phyloP scores from a whole-genome alignment of 495 filamentous ascomycete species.

The Aspergillus biplanus region DNA sequence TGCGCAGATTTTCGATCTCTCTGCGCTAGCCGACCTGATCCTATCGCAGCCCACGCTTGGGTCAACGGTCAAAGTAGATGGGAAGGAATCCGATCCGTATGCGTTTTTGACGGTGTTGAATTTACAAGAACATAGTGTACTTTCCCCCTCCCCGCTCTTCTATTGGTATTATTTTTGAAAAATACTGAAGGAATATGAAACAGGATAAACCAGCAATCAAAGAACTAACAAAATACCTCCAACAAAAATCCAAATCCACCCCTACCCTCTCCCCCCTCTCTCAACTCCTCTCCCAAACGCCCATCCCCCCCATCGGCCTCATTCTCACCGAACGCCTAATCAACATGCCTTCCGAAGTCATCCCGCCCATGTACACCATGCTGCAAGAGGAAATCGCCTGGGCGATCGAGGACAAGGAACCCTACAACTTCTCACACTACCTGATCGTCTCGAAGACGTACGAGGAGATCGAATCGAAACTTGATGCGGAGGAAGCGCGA shows the following conservation, averaged over 20 bases:
- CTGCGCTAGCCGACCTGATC: conserved; percentile 82
- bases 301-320: conserved; percentile 69
- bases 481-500: conserved; percentile 70
- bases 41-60: conserved; percentile 86
- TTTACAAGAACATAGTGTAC: conserved; percentile 71
- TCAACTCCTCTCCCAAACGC: conserved; percentile 56
- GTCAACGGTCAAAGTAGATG: conserved; percentile 93
- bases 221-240: conserved; percentile 72
- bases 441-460: conserved; percentile 90
- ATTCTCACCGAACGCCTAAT: conserved; percentile 89
- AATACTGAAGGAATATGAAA: not conserved
- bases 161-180: not conserved
- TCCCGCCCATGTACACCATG: conserved; percentile 97
- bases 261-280: conserved; percentile 57
- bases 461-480: conserved; percentile 77
- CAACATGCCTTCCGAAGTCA: conserved; percentile 90
- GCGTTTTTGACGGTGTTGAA: conserved; percentile 93
- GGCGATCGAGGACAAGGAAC: conserved; percentile 88
- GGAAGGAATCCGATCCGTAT: conserved; percentile 91
- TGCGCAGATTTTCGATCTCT: conserved; percentile 80
- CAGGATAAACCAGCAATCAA: conserved; percentile 70
- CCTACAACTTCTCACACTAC: conserved; percentile 92
- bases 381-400: conserved; percentile 88
- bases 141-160: not conserved
- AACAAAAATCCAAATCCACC: conserved; percentile 57